phyloP scores from a whole-genome alignment of 352 stramenopile species.

The Thraustochytrium sp. region DNA sequence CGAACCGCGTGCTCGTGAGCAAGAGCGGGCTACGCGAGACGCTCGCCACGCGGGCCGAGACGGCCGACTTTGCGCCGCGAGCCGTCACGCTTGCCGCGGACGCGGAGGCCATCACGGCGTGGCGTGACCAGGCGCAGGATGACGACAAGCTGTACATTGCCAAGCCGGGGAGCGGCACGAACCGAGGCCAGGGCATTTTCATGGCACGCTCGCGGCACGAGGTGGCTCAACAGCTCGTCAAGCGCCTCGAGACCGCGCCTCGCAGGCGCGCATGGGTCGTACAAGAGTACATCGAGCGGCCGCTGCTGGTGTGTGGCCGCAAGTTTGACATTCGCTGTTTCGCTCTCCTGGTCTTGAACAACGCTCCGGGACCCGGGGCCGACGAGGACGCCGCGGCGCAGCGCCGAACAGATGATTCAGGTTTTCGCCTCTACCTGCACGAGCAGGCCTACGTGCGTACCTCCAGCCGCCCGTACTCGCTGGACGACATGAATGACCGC shows the following conservation, averaged over 20 bases:
- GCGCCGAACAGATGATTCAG: not conserved
- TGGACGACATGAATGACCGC: conserved; percentile 57
- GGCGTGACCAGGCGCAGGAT: not conserved
- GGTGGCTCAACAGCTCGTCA: not conserved
- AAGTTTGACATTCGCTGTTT: conserved; percentile 60
- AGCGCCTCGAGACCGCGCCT: not conserved
- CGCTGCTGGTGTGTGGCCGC: conserved; percentile 53
- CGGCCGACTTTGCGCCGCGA: not conserved
- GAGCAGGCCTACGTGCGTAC: conserved; percentile 81
- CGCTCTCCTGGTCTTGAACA: not conserved
- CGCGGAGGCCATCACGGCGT: not conserved
- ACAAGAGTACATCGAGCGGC: conserved; percentile 68
- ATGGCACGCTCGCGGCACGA: not conserved
- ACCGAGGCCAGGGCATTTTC: conserved; percentile 11
- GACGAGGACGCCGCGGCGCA: not conserved
- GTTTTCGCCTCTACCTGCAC: conserved; percentile 64
- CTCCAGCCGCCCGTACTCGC: conserved; percentile 58
- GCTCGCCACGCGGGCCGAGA: not conserved
- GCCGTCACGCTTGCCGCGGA: not conserved
- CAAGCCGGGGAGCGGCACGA: conserved; percentile 16
- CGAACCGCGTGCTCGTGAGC: not conserved
- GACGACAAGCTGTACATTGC: conserved; percentile 31
- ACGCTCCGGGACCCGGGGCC: not conserved
- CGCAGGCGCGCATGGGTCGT: conserved; percentile 49
- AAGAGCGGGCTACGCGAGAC: not conserved